phyloP scores from a whole-genome alignment of 129 eudicot species.

The Flaveria robusta region DNA sequence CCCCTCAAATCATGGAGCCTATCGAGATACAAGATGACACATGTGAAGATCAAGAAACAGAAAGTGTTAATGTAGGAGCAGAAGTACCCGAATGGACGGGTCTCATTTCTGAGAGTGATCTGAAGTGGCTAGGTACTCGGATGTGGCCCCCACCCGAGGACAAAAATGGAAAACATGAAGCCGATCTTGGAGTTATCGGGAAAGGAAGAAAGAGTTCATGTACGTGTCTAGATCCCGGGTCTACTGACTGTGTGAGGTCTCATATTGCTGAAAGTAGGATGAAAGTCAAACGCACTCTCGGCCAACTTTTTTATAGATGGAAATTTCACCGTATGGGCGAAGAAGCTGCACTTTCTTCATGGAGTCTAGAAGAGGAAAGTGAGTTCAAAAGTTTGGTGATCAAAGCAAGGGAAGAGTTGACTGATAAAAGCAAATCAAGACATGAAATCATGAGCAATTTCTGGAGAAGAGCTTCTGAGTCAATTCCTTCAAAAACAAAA shows the following conservation, averaged over 20 bases:
- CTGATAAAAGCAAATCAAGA: slow-evolving; percentile 30
- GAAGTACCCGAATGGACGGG: slow-evolving; percentile 76
- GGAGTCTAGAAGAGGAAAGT: slow-evolving; percentile 67
- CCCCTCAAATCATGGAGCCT: slow-evolving; percentile 13
- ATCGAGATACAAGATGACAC: slow-evolving; percentile 24
- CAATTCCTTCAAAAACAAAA: slow-evolving; percentile 57
- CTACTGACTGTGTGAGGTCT: slow-evolving; percentile 61
- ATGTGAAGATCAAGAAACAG: slow-evolving; percentile 33
- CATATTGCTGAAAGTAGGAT: slow-evolving; percentile 73
- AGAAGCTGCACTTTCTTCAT: slow-evolving; percentile 67
- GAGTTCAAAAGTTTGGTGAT: slow-evolving; percentile 55
- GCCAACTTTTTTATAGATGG: slow-evolving; percentile 61
- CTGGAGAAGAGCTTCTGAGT: slow-evolving; percentile 48
- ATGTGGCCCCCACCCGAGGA: slow-evolving; percentile 61
- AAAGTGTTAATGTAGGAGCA: slow-evolving; percentile 55
- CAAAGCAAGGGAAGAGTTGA: slow-evolving; percentile 35
- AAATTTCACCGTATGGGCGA: slow-evolving; percentile 82
- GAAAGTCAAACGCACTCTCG: slow-evolving; percentile 51
- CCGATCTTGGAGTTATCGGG: slow-evolving; percentile 39
- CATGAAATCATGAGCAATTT: slow-evolving; percentile 38
- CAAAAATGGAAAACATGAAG: not conserved
- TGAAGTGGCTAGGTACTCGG: slow-evolving; percentile 74
- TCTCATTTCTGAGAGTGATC: slow-evolving; percentile 45
- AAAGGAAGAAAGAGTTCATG: slow-evolving; percentile 54
- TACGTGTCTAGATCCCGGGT: slow-evolving; percentile 48